Evolutionary conservation across 2,329 filamentous ascomycete genomes (phyloP).

Genomic region (Purpureocillium takamizusanense): DNA sequence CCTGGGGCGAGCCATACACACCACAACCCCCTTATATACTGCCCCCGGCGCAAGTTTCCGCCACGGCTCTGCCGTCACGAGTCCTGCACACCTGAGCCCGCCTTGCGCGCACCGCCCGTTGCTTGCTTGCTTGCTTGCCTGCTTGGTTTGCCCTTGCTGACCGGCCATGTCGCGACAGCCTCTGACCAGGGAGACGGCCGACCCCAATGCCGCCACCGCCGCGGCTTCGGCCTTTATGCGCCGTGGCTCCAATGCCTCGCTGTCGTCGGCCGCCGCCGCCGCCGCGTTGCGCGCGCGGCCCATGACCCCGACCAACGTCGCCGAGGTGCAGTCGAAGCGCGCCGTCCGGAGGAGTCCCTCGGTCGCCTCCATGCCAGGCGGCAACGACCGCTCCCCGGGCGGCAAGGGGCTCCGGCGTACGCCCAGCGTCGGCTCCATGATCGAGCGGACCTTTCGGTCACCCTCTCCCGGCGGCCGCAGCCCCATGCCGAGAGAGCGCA

Average conservation of each 20-base stretch:
- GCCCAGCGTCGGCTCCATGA: constrained; percentile 74
- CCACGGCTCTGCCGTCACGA: constrained; percentile 1
- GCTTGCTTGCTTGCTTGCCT: too few species aligned
- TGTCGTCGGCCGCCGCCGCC: constrained; percentile 81
- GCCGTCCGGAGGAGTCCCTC: constrained; percentile 66
- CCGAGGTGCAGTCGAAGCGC: constrained; percentile 80
- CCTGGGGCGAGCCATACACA: neutral
- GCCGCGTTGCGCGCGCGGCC: constrained; percentile 73
- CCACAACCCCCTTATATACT: neutral
- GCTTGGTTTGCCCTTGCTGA: constrained; percentile 10
- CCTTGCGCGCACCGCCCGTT: too few species aligned
- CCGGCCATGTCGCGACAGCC: constrained; percentile 36
- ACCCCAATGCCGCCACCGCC: constrained; percentile 67
- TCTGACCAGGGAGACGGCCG: constrained; percentile 53
- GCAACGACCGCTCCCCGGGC: constrained; percentile 26
- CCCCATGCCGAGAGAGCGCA: constrained; percentile 26
- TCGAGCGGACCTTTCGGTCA: constrained; percentile 76
- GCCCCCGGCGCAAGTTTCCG: neutral
- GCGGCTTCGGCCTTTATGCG: constrained; percentile 74
- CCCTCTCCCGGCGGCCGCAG: constrained; percentile 49
- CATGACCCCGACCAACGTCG: constrained; percentile 69
- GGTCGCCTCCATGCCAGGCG: constrained; percentile 54
- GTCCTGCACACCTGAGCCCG: too few species aligned
- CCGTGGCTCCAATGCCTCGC: constrained; percentile 52
- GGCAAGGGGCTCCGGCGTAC: constrained; percentile 51